Evolutionary conservation across 1,284 basidiomycete species (phyloP), one percentile per base, ranked within the genome.

Genomic region (Puccinia sorghi): DNA sequence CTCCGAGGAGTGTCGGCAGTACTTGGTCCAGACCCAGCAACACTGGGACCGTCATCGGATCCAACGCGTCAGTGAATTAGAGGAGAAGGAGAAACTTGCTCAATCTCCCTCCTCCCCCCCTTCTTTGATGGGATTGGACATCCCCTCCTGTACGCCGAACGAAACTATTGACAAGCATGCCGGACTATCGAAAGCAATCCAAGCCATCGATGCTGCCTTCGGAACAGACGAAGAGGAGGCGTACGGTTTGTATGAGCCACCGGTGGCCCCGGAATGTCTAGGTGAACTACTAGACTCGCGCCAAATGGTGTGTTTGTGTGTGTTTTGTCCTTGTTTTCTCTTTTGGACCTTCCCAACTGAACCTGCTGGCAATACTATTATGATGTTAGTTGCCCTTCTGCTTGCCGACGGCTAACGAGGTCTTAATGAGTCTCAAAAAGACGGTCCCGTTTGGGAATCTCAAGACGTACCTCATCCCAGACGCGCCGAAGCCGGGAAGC

Each of bases 21-120:
- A 98, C 83, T 88, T 99, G 37, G 91, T 90, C 4, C 94, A 97
- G 83, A 86, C 97, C 13, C 94, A 97, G 85, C 93, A 93, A 82
- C 95, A 98, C 84, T 98, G 96, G 96, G 94, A 97, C 85, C 87
- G 92, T 79, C 90, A 92, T 84, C 87, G 93, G 39, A 89, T 95
- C 46, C 92, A 92, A 83, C 86, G 91, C 27, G 91, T 91, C 4
- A 91, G 93, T 7, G 90, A 92, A 80, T 91, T 90, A 85, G 91
- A 93, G 87, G 90, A 91, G 80, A 76, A 84, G 72, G 37, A 22
- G 39, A 79, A 61, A 39, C 27, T 37, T n/a, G 39, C n/a, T 11
- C 67, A 70, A 43, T n/a, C 4, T n/a, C 27, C 43, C 20, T 32
- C 13, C 15, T 54, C 20, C 22, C 17, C 73, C 57, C 72, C 59